These are phyloP conservation scores for Suhomyces tanzawaensis DNA, from an alignment of 805 yeast genomes.

Conservation along the genomic window DNA sequence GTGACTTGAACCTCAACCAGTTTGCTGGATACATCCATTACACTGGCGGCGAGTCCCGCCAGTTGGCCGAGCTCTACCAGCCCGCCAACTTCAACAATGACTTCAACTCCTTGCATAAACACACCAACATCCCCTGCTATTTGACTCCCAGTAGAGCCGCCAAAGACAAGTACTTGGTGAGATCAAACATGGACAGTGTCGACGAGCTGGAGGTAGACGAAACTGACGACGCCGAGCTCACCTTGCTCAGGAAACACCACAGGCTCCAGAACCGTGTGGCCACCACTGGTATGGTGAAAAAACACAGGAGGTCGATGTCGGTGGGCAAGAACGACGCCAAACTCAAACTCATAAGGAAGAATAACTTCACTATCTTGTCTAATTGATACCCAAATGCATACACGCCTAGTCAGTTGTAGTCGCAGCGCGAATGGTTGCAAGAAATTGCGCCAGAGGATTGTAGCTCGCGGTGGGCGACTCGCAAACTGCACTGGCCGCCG, in stretches of 20 bases:
- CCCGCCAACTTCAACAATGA: constrained; percentile 30
- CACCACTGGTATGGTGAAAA: constrained; percentile 8
- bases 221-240: constrained; percentile 19
- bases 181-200: constrained; percentile 6
- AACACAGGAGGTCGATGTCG: constrained; percentile 34
- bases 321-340: constrained; percentile 40
- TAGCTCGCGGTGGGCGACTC: no score
- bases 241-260: constrained; percentile 6
- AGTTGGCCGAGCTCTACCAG: constrained; percentile 28
- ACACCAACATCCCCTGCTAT: constrained; percentile 27
- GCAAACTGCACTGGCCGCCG: no score
- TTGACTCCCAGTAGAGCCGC: constrained; percentile 34
- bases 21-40: constrained; percentile 28
- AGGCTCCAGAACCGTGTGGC: neutral
- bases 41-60: constrained; percentile 4
- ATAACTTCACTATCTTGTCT: constrained; percentile 26
- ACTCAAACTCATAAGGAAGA: constrained; percentile 31
- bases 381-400: no score
- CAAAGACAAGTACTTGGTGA: constrained; percentile 18
- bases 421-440: no score
- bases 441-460: no score
- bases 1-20: constrained; percentile 26
- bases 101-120: constrained; percentile 29
- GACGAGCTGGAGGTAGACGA: constrained; percentile 12
- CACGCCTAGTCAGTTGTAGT: no score